phyloP scores from a whole-genome alignment of 116 monocot genomes.

The Dioscorea cayenensis region DNA sequence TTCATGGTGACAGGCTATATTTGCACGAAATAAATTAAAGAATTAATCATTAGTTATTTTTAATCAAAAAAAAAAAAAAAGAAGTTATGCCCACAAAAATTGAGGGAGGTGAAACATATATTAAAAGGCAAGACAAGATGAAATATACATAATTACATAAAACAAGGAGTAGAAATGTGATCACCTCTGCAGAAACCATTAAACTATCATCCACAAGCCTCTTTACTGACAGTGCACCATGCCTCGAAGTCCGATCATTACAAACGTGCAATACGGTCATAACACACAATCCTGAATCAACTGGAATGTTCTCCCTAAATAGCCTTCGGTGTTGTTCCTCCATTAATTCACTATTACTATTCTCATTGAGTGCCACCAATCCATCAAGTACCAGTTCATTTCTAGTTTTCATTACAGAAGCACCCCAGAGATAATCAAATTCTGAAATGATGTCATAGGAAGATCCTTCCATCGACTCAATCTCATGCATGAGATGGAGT shows the following conservation, averaged over 20 bases:
- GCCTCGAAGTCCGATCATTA: conserved; percentile 31
- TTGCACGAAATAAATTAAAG: conserved; percentile 15
- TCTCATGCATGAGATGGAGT: conserved; percentile 64
- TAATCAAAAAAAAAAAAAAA: too few relatives aligned
- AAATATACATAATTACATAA: neutral
- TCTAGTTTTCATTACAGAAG: conserved; percentile 49
- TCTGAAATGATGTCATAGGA: conserved; percentile 34
- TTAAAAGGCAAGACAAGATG: neutral
- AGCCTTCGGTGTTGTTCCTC: conserved; percentile 42
- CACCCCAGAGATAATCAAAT: conserved; percentile 84
- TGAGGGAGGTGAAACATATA: neutral
- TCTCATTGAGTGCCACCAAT: conserved; percentile 7
- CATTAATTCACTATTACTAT: conserved; percentile 24
- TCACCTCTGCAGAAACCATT: conserved; percentile 27
- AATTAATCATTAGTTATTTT: neutral
- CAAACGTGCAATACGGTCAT: conserved; percentile 59
- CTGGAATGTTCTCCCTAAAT: conserved; percentile 80
- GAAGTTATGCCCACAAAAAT: neutral
- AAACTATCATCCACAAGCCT: conserved; percentile 38
- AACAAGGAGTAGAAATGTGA: neutral
- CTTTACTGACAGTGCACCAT: conserved; percentile 30
- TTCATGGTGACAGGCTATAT: conserved; percentile 10
- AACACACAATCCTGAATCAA: conserved; percentile 63
- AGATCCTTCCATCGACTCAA: conserved; percentile 46
- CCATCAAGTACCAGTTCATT: conserved; percentile 42